Evolutionary conservation across 2,329 filamentous ascomycete genomes (phyloP).

Genomic region (Colletotrichum trifolii): DNA sequence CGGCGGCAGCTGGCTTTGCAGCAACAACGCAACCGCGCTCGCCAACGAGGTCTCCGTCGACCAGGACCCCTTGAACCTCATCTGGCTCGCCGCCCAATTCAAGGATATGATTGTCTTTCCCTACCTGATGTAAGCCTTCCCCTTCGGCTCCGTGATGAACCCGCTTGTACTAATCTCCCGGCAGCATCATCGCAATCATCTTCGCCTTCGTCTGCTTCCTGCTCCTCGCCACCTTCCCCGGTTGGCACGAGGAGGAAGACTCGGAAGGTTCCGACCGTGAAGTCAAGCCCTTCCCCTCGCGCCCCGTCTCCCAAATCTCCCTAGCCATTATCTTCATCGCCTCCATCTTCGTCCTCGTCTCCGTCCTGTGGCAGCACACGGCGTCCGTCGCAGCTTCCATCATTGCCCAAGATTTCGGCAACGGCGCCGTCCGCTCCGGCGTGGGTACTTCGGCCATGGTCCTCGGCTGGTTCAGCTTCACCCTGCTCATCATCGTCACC

Average conservation of each 20-base stretch:
- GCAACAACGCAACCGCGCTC: constrained; percentile 94
- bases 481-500: constrained; percentile 91
- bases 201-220: constrained; percentile 97
- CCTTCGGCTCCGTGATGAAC: constrained; percentile 4
- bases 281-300: constrained; percentile 92
- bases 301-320: constrained; percentile 91
- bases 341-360: constrained; percentile 78
- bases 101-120: constrained; percentile 99
- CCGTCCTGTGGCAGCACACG: constrained; percentile 90
- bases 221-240: constrained; percentile 94
- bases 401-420: constrained; percentile 91
- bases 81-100: constrained; percentile 97
- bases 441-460: constrained; percentile 97
- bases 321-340: constrained; percentile 90
- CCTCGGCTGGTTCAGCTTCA: constrained; percentile 97
- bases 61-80: constrained; percentile 94
- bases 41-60: constrained; percentile 90
- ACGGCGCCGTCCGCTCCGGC: constrained; percentile 86
- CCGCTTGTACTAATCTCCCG: constrained; percentile 28
- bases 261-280: constrained; percentile 84
- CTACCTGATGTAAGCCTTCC: constrained; percentile 81
- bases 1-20: constrained; percentile 91
- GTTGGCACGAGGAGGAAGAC: constrained; percentile 94
- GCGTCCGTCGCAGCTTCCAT: constrained; percentile 95
- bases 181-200: constrained; percentile 94